Conservation (phyloP, 1,139 yeast genomes). For the Hyphopichia buzzinii region DNA sequence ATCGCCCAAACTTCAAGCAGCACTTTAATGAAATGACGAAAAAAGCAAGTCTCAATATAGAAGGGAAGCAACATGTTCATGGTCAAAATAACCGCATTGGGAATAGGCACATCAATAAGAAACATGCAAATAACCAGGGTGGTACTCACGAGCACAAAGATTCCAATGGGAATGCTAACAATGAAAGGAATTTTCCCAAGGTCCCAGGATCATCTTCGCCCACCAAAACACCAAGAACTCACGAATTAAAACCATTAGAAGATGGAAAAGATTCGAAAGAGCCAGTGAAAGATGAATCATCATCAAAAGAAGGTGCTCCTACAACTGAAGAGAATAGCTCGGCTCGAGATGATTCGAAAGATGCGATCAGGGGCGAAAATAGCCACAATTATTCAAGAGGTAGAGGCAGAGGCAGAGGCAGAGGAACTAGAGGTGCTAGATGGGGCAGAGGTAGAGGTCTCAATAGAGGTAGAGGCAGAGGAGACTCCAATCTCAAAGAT, state of each 20-base stretch:
- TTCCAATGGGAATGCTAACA: constrained; percentile 1
- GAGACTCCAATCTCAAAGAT: constrained; percentile 17
- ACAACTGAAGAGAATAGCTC: too few species aligned
- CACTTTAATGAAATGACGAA: constrained; percentile 25
- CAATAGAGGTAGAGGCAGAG: constrained; percentile 6
- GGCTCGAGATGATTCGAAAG: too few species aligned
- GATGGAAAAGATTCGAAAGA: background rate
- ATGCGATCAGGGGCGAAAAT: too few species aligned
- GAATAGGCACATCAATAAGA: too few species aligned
- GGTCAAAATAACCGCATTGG: background rate
- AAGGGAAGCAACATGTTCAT: background rate
- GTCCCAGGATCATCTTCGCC: too few species aligned
- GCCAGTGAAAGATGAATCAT: constrained; percentile 1
- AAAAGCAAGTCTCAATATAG: constrained; percentile 1
- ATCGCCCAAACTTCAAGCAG: constrained; percentile 34
- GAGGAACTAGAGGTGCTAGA: too few species aligned
- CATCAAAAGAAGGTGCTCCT: too few species aligned
- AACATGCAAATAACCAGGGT: too few species aligned
- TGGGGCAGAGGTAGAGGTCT: constrained; percentile 6
- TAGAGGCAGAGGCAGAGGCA: constrained; percentile 7
- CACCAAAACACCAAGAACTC: too few species aligned
- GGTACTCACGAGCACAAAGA: background rate
- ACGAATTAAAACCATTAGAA: too few species aligned
- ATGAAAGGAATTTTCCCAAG: too few species aligned
- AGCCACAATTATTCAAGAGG: constrained; percentile 8